Evolutionary conservation across 2,329 filamentous ascomycete species (phyloP).

Genomic region (Iodosphaeria phyllophila): DNA sequence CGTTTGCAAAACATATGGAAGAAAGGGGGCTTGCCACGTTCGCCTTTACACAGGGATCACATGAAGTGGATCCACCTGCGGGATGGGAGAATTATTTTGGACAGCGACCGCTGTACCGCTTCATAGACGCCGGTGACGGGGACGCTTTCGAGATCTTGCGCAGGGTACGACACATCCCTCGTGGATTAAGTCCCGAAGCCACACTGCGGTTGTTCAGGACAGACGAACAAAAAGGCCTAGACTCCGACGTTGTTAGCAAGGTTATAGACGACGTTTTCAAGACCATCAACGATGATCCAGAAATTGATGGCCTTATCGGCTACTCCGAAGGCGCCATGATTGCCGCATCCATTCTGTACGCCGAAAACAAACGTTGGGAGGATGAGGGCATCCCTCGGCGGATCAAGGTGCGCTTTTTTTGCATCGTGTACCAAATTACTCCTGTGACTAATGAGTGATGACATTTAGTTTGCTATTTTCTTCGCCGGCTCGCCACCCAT

Average conservation of each 20-base stretch:
- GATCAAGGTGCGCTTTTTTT: slow-evolving; percentile 13
- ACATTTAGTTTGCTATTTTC: slow-evolving; percentile 22
- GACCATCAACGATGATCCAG: slow-evolving; percentile 4
- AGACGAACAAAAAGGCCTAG: not conserved
- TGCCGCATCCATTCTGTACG: slow-evolving; percentile 2
- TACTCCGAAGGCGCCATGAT: slow-evolving; percentile 4
- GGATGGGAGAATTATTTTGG: slow-evolving; percentile 2
- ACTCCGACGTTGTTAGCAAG: not conserved
- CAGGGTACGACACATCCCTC: slow-evolving; percentile 2
- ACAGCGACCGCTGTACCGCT: slow-evolving; percentile 1
- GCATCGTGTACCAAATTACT: not conserved
- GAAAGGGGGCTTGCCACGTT: slow-evolving; percentile 1
- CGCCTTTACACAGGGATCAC: slow-evolving; percentile 1
- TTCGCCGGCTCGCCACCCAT: slow-evolving; percentile 25
- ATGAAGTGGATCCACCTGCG: slow-evolving; percentile 1
- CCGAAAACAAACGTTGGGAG: slow-evolving; percentile 5
- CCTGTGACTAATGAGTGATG: slow-evolving; percentile 2
- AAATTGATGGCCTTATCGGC: slow-evolving; percentile 4
- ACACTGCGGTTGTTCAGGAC: slow-evolving; percentile 3
- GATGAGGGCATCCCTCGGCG: slow-evolving; percentile 14
- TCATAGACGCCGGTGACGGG: slow-evolving; percentile 5
- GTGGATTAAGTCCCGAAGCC: slow-evolving; percentile 3
- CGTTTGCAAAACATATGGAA: slow-evolving; percentile 1
- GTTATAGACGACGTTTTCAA: slow-evolving; percentile 3
- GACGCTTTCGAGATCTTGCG: slow-evolving; percentile 3